phyloP scores from a whole-genome alignment of 2,329 filamentous ascomycete genomes.

The Neofusicoccum laricinum region DNA sequence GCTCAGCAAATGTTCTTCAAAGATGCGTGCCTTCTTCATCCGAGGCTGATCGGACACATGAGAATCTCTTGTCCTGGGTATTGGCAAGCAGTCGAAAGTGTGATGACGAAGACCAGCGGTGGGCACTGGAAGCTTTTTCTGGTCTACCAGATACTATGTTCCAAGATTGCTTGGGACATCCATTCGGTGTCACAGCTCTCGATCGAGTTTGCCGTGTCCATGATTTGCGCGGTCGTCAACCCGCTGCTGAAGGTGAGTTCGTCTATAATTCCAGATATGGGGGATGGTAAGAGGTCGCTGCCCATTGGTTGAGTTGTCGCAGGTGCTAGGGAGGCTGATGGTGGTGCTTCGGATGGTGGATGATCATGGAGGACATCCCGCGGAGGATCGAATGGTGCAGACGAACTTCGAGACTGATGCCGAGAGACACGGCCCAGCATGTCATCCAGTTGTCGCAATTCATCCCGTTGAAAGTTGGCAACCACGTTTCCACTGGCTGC shows the following conservation, averaged over 20 bases:
- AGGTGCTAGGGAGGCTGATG: not conserved
- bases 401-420: not conserved
- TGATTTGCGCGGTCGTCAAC: slow-evolving; percentile 46
- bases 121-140: not conserved
- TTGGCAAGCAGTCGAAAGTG: too few relatives aligned
- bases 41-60: too few relatives aligned
- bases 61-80: too few relatives aligned
- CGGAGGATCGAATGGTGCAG: not conserved
- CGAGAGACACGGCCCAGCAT: slow-evolving; percentile 30
- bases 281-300: slow-evolving; percentile 19
- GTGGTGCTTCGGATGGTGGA: slow-evolving; percentile 16
- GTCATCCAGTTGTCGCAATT: slow-evolving; percentile 46
- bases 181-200: slow-evolving; percentile 45
- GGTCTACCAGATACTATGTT: slow-evolving; percentile 44
- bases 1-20: too few relatives aligned
- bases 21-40: too few relatives aligned
- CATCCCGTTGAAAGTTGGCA: slow-evolving; percentile 43
- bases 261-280: slow-evolving; percentile 24
- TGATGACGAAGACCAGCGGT: not conserved
- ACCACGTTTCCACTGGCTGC: slow-evolving; percentile 46
- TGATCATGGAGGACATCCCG: slow-evolving; percentile 16
- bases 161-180: slow-evolving; percentile 46
- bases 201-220: slow-evolving; percentile 50
- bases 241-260: slow-evolving; percentile 31
- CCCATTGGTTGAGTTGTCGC: slow-evolving; percentile 17